These are phyloP conservation scores for Kodamaea sp. DNA, from an alignment of 1,139 yeast species.

Conservation along the genomic window DNA sequence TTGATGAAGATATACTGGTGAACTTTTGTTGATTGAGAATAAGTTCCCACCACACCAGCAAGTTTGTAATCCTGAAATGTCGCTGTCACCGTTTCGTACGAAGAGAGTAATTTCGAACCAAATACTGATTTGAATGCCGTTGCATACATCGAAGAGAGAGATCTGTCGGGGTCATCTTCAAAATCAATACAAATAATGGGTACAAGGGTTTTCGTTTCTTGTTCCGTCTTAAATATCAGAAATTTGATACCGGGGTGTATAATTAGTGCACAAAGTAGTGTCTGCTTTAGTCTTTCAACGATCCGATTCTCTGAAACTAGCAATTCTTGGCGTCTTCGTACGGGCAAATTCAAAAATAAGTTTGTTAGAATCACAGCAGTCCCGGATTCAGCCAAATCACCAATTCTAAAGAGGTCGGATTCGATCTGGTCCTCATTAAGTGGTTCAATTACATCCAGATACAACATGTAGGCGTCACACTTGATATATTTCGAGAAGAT, in stretches of 20 bases:
- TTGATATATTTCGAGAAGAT: constrained; percentile 41
- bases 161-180: not conserved
- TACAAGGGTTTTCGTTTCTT: not conserved
- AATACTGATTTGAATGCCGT: constrained; percentile 22
- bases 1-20: constrained; percentile 53
- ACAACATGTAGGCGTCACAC: no score
- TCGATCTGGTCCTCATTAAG: not conserved
- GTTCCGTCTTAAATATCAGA: not conserved
- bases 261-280: not conserved
- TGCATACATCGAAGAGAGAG: constrained; percentile 19
- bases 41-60: constrained; percentile 30
- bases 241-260: not conserved
- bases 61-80: constrained; percentile 25
- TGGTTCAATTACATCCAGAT: no score
- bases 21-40: constrained; percentile 30
- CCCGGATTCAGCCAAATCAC: constrained; percentile 34
- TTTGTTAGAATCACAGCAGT: constrained; percentile 51
- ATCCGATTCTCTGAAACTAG: constrained; percentile 23
- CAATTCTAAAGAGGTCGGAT: constrained; percentile 1
- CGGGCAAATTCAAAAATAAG: constrained; percentile 58
- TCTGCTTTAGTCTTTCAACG: constrained; percentile 19
- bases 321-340: constrained; percentile 43
- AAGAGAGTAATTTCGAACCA: constrained; percentile 18
- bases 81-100: constrained; percentile 22
- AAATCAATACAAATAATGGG: not conserved